phyloP scores from a whole-genome alignment of 2,329 filamentous ascomycete species.

The Xylaria sp. region DNA sequence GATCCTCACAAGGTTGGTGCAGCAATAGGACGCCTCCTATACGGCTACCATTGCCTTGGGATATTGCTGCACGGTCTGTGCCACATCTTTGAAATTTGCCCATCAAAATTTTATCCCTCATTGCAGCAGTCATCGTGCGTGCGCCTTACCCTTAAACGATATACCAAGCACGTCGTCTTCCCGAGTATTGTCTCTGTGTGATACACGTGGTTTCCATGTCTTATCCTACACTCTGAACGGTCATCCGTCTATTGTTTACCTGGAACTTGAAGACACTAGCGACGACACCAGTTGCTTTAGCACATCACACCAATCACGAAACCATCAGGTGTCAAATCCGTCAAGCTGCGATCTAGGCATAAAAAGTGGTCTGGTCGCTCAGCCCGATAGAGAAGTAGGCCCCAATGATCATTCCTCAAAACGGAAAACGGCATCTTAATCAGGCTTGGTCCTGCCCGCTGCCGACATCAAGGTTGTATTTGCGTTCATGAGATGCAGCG shows the following conservation, averaged over 20 bases:
- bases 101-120: background rate
- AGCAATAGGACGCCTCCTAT: slow-evolving; percentile 29
- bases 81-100: background rate
- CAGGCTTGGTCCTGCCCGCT: slow-evolving; percentile 20
- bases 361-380: slow-evolving; percentile 16
- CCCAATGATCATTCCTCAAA: slow-evolving; percentile 29
- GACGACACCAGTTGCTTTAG: slow-evolving; percentile 7
- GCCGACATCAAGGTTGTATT: slow-evolving; percentile 28
- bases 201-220: background rate
- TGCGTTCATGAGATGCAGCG: slow-evolving; percentile 18
- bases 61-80: slow-evolving; percentile 16
- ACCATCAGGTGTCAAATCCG: slow-evolving; percentile 16
- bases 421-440: slow-evolving; percentile 25
- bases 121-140: slow-evolving; percentile 4
- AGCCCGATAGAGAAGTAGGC: slow-evolving; percentile 24
- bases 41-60: slow-evolving; percentile 30
- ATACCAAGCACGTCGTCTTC: background rate
- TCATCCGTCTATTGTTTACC: slow-evolving; percentile 1
- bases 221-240: background rate
- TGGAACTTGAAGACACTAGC: slow-evolving; percentile 5
- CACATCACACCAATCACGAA: slow-evolving; percentile 23
- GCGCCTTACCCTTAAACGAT: background rate
- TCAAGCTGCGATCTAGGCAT: slow-evolving; percentile 7
- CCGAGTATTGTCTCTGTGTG: background rate
- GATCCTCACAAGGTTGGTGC: slow-evolving; percentile 29